Base-by-base conservation (phyloP, 2,329 filamentous ascomycete genomes). In the Fusarium secorum region DNA sequence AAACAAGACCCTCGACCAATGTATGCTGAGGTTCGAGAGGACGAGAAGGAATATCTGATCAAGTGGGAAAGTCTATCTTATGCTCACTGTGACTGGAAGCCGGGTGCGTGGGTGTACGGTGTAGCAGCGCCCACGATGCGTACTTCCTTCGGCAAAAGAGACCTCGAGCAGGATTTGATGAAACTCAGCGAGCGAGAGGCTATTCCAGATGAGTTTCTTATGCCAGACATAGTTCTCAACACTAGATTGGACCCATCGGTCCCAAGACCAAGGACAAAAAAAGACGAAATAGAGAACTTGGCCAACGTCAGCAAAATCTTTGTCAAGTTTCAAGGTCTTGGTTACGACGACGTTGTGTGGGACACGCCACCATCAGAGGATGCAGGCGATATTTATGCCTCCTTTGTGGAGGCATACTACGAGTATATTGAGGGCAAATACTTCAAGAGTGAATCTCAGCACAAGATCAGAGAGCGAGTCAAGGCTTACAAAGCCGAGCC, bases 331-430 rank as follows among this genome's bases (percentile, higher is more conserved):
- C 94, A 97, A 79, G 96, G 96, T 17, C 87, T 99, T 11, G 87
- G 90, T 9, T 98, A 99, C 76, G 94, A 97, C 69, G 94, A 98
- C 64, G 88, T 90, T 2, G 94, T 97, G 0, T 98, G 95, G 95
- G 95, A 97, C 74, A 85, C 87, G 4, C 93, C 94, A 0, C 95
- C 95, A 1, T 81, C 84, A 5, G 85, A 88, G 33, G 88, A 93
- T 62, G 88, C 87, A 17, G 81, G 79, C 15, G 88, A 90, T 30
- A 85, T 91, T 41, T 98, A 94, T 88, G 84, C 86, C 7, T 92
- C 96, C 60, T 99, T 97, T 77, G 86, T 90, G 60, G 85, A 87
- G 20, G 95, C 96, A 0, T 99, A 97, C 78, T 88, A 91, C 68
- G 94, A 98, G 76, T 98, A 92, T 82, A 87, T 98, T 11, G 87